A percentile compares a stretch with the other conserved stretches of the same genome.
Conservation (phyloP, 306 rosid species). For the Citrullus mucosospermus region DNA sequence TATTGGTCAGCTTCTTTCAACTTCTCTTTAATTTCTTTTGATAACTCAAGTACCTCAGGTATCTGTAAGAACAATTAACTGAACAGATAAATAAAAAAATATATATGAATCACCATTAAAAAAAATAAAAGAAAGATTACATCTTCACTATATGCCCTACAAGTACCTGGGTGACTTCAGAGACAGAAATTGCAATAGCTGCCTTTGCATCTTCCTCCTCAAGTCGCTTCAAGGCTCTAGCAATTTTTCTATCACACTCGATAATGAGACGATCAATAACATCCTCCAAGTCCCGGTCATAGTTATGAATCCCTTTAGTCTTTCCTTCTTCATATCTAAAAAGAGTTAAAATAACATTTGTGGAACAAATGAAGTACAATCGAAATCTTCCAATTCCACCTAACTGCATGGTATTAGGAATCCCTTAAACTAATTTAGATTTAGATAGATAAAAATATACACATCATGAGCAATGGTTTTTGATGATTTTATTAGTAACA, state of each 20-base stretch:
- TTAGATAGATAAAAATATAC: not conserved
- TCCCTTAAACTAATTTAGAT: not conserved
- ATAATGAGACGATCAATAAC: conserved; percentile 88
- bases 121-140: not conserved
- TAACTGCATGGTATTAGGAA: not conserved
- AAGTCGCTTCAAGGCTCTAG: conserved; percentile 86
- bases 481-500: not conserved
- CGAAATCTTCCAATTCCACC: not conserved
- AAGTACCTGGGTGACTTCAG: conserved; percentile 85
- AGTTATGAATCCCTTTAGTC: conserved; percentile 57
- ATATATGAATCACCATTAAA: not conserved
- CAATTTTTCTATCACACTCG: conserved; percentile 91
- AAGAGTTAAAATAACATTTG: conserved; percentile 32
- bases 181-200: conserved; percentile 91
- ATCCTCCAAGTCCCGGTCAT: conserved; percentile 91
- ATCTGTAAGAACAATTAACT: conserved; percentile 43
- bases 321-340: conserved; percentile 79
- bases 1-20: conserved; percentile 82
- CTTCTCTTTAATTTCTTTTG: conserved; percentile 74
- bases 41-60: conserved; percentile 61
- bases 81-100: not conserved
- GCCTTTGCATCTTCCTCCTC: conserved; percentile 99
- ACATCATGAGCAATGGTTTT: not conserved
- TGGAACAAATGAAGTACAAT: not conserved
- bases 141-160: not conserved